Evolutionary conservation across 1,139 yeast genomes (phyloP), one percentile per base, ranked within the genome.

Genomic region (Meyerozyma guilliermondii): DNA sequence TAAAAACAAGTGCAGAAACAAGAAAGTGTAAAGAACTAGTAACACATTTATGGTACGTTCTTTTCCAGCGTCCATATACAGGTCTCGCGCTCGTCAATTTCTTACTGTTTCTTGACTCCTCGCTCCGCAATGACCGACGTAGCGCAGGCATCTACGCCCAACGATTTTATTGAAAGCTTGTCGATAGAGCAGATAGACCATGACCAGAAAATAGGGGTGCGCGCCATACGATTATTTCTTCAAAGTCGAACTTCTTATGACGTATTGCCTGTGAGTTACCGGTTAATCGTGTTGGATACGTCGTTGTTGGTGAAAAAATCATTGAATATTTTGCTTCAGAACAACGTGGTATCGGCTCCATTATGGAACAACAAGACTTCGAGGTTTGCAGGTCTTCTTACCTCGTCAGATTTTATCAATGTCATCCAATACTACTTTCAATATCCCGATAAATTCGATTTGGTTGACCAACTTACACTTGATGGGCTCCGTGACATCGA

Each of bases 291-390:
- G 38, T 78, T 94, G 54, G 99, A 94, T 61, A 91, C 98, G 2
- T 81, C 96, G 7, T 70, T 94, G 42, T 70, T 89, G 46, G 96
- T 94, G 38, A 92, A 92, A 64, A 88, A 92, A 58, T 87, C 97
- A 8, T 74, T 94, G 57, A 89, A 89, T 50, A 91, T 94, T 35
- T 70, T 94, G 50, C 71, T 92, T 43, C 98, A 94, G 59, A 94
- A 94, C 62, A 87, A 88, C 58, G 88, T 94, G 55, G 97, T 94
- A 27, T 84, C 95, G 40, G 98, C 98, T 3, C 98, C 99, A 3
- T 71, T 94, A 46, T 94, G 99, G 99, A 87, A 92, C 62, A 85
- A 89, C 46, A 80, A 84, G 57, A 83, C 87, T 5, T 85, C 95
- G 17, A 74, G 87, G 54, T 94, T 92, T 68, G 98, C 98, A 1